A percentile compares a stretch with the other conserved stretches of the same genome.
Evolutionary conservation across 106 monocot species (phyloP).

Genomic region (Acanthochlamys bracteata): DNA sequence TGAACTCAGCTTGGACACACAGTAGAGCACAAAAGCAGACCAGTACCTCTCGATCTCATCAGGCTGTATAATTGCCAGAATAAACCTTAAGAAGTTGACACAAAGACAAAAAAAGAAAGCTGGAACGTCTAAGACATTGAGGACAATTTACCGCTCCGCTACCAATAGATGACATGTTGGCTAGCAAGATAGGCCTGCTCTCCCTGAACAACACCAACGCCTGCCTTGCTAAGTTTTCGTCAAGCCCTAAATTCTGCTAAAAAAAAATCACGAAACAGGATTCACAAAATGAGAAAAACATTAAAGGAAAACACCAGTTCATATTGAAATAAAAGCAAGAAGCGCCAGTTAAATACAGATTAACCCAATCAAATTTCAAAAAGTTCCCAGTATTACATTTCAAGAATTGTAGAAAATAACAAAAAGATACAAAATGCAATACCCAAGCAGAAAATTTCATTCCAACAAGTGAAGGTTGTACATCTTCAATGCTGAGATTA

Average conservation of each 20-base stretch:
- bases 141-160: constrained; percentile 51
- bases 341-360: too few species aligned
- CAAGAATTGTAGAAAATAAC: too few species aligned
- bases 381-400: too few species aligned
- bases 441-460: too few species aligned
- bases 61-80: constrained; percentile 29
- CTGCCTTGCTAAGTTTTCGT: constrained; percentile 44
- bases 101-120: neutral
- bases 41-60: constrained; percentile 81
- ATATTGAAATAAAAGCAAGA: too few species aligned
- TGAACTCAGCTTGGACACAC: constrained; percentile 44
- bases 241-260: constrained; percentile 47
- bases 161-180: constrained; percentile 58
- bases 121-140: neutral
- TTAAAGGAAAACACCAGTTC: too few species aligned
- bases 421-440: too few species aligned
- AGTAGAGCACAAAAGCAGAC: constrained; percentile 78
- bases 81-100: constrained; percentile 2
- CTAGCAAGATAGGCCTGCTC: constrained; percentile 42
- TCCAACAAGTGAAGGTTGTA: too few species aligned
- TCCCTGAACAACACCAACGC: constrained; percentile 56
- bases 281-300: neutral
- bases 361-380: too few species aligned
- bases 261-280: neutral
- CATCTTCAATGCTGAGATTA: too few species aligned